Evolutionary conservation across 257 asterid species (phyloP).

Genomic region (Eucommia ulmoides): DNA sequence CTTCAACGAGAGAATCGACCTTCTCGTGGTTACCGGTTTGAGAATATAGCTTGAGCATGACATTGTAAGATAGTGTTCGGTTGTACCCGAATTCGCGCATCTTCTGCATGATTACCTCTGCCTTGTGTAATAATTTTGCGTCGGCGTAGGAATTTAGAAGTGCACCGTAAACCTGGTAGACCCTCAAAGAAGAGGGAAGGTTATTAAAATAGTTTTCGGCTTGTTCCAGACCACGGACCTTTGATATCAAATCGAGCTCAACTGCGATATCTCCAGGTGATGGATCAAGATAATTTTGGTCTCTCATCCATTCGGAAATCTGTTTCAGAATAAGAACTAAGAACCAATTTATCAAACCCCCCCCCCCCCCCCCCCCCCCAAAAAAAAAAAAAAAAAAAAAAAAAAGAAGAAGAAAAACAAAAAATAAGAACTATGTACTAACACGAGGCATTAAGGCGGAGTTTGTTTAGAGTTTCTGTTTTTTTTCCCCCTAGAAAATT

Average conservation of each 20-base stretch:
- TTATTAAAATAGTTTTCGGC: conserved; percentile 19
- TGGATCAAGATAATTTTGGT: neutral
- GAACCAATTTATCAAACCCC: neutral
- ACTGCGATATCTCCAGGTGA: conserved; percentile 19
- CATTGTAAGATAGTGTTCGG: conserved; percentile 7
- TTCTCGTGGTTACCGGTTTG: conserved; percentile 5
- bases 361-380: no score
- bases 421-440: neutral
- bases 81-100: conserved; percentile 6
- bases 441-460: neutral
- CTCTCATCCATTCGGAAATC: conserved; percentile 20
- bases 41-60: conserved; percentile 14
- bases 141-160: conserved; percentile 23
- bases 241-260: conserved; percentile 19
- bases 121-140: conserved; percentile 11
- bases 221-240: conserved; percentile 17
- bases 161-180: conserved; percentile 11
- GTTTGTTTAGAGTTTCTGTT: no score
- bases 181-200: conserved; percentile 12
- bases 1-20: conserved; percentile 3
- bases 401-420: no score
- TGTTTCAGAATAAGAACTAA: conserved; percentile 1
- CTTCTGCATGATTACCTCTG: conserved; percentile 24
- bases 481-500: no score
- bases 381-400: neutral